Base-by-base conservation (phyloP, 2,329 filamentous ascomycete genomes). In the Tolypocladium inflatum region DNA sequence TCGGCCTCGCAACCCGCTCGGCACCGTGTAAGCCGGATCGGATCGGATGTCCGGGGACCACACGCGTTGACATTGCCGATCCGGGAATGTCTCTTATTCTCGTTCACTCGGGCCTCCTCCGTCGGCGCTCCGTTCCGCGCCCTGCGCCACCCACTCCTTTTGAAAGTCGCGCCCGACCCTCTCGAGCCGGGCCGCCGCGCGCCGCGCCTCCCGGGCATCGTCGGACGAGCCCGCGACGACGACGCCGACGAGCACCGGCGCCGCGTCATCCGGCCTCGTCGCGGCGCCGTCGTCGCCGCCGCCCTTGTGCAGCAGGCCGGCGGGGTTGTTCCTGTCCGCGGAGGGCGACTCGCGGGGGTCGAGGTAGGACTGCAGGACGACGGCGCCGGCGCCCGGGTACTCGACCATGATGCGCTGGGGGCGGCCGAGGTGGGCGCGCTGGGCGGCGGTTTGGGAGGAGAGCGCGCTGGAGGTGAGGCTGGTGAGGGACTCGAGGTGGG, bases 331-430 rank as follows among this genome's bases (percentile, higher is more conserved):
- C 26, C 23, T 56, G 30, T 54, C 38, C 57, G 53, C 33, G 41
- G 59, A 35, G 52, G 54, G 54, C 19, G 61, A 41, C 41, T 71
- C 69, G 58, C 64, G 66, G 30, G 74, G 73, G 58, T 77, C 74
- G 60, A 81, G 67, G 64, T 76, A 82, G 30, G 76, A 78, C 61
- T 79, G 71, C 33, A 78, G 64, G 51, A 78, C 68, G 54, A 77
- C 69, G 62, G 75, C 69, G 26, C 74, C 74, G 54, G 71, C 70
- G 43, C 74, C 71, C 3, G 71, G 72, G 66, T 81, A 80, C 66
- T 85, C 82, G 66, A 85, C 77, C 69, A 85, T 80, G 61, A 86
- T 76, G 67, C 82, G 80, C 65, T 80, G 75, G 3, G 82, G 80
- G 8, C 67, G 65, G 62, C 83, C 83, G 50, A 83, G 75, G 53